Conservation (phyloP, 306 rosid genomes). For the Citrullus mucosospermus region DNA sequence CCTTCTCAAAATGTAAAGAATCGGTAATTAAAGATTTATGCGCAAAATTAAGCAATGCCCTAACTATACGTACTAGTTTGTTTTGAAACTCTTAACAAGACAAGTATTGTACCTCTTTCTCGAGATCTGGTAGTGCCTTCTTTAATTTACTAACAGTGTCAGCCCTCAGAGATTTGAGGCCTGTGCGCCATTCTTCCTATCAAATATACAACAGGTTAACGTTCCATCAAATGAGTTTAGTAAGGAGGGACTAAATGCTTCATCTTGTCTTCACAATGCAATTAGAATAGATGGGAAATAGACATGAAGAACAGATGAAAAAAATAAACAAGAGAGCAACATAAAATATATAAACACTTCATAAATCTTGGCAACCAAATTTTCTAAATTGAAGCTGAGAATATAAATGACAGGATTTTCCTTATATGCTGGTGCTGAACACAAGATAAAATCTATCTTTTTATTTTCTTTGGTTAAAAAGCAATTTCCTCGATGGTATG, state of each 20-base stretch:
- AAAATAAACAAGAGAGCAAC: not conserved
- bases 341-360: not conserved
- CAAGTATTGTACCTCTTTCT: constrained; percentile 63
- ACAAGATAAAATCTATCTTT: not conserved
- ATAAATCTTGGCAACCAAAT: not conserved
- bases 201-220: constrained; percentile 13
- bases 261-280: not conserved
- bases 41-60: constrained; percentile 1
- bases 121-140: constrained; percentile 88
- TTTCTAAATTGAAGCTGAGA: not conserved
- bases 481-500: not conserved
- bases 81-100: not conserved
- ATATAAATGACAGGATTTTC: not conserved
- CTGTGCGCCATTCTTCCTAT: constrained; percentile 97
- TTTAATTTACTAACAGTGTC: constrained; percentile 73
- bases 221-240: constrained; percentile 7
- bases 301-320: not conserved
- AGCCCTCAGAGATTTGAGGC: constrained; percentile 75
- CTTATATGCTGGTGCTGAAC: not conserved
- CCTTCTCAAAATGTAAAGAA: constrained; percentile 34
- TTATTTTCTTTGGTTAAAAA: too few relatives aligned
- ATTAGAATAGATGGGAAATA: not conserved
- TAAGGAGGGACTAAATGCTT: not conserved
- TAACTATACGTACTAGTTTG: not conserved
- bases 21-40: not conserved